Conservation (phyloP, 2,329 filamentous ascomycete genomes). For the Aspergillus nomiae region DNA sequence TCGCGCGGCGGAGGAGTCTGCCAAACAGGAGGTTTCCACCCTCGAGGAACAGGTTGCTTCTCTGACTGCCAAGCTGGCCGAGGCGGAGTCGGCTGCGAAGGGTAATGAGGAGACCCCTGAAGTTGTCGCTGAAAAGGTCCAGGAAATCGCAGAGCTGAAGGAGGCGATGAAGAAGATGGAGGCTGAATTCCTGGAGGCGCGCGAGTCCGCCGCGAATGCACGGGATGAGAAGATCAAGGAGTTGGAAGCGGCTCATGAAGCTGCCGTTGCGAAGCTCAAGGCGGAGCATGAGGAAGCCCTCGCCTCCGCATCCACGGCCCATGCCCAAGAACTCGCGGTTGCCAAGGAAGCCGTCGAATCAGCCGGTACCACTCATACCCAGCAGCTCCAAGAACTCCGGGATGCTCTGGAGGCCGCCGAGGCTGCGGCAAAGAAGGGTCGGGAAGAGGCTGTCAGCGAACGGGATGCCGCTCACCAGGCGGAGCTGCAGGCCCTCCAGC, state of each 20-base stretch:
- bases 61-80: conserved; percentile 38
- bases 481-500: conserved; percentile 36
- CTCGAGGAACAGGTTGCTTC: conserved; percentile 40
- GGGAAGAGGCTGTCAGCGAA: conserved; percentile 34
- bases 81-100: conserved; percentile 32
- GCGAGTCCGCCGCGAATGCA: conserved; percentile 23
- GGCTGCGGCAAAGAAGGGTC: conserved; percentile 28
- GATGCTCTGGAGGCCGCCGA: conserved; percentile 36
- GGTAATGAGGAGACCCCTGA: conserved; percentile 27
- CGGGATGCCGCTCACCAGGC: conserved; percentile 33
- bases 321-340: conserved; percentile 36
- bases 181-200: conserved; percentile 34
- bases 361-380: conserved; percentile 29
- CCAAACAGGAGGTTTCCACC: conserved; percentile 28
- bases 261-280: conserved; percentile 27
- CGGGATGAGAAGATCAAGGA: conserved; percentile 30
- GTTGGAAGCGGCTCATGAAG: conserved; percentile 30
- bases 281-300: conserved; percentile 21
- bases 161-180: conserved; percentile 36
- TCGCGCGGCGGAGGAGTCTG: conserved; percentile 35
- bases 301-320: conserved; percentile 29
- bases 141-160: conserved; percentile 37
- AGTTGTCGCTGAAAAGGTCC: conserved; percentile 38
- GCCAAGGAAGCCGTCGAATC: conserved; percentile 36
- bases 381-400: conserved; percentile 38